These are phyloP conservation scores for Coemansia sp. DNA, from an alignment of 192 early-diverging fungal species.

Conservation along the genomic window DNA sequence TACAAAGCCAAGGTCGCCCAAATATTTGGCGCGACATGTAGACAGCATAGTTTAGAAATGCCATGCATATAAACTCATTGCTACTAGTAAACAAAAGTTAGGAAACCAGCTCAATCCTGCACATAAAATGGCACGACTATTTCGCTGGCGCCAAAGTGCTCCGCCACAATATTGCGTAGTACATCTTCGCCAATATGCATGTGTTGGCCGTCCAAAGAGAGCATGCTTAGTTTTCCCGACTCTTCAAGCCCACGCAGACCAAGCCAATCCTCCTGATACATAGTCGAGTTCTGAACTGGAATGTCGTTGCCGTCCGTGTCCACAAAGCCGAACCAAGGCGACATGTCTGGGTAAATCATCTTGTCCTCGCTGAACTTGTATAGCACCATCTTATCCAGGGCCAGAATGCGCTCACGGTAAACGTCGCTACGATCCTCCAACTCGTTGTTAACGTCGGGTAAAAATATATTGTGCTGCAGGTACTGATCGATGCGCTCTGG, in stretches of 20 bases:
- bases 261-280: constrained; percentile 73
- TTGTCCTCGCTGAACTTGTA: constrained; percentile 76
- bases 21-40: constrained; percentile 3
- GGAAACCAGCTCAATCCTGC: neutral
- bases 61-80: neutral
- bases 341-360: constrained; percentile 69
- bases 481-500: constrained; percentile 67
- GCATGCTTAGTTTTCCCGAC: constrained; percentile 30
- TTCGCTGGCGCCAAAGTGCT: constrained; percentile 23
- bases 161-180: constrained; percentile 24
- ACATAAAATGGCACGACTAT: neutral
- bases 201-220: constrained; percentile 34
- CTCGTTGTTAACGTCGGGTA: constrained; percentile 91
- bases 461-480: constrained; percentile 74
- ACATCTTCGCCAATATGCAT: constrained; percentile 36
- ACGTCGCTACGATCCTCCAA: constrained; percentile 49
- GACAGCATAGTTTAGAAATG: constrained; percentile 3
- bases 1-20: constrained; percentile 2
- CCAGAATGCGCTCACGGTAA: constrained; percentile 60
- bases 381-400: constrained; percentile 79
- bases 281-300: constrained; percentile 55
- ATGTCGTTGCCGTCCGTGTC: constrained; percentile 57
- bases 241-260: constrained; percentile 62
- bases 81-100: neutral
- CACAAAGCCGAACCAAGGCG: constrained; percentile 74